These are phyloP conservation scores for Paramecium sexaurelia DNA, from an alignment of 73 alveolate species.

Conservation along the genomic window DNA sequence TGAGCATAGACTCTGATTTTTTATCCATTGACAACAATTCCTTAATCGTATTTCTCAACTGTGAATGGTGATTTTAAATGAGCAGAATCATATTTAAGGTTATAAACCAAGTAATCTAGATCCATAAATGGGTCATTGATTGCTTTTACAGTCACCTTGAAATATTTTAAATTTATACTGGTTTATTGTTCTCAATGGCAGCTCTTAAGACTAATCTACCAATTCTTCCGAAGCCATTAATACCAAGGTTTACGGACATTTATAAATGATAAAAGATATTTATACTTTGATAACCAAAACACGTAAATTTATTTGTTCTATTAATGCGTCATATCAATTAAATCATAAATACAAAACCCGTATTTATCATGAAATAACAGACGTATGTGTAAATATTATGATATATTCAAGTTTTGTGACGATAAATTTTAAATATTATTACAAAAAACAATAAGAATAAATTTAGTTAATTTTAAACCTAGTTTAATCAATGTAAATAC, in stretches of 20 bases:
- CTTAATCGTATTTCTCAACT: constrained; percentile 65
- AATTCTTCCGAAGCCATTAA: constrained; percentile 98
- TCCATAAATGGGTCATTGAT: constrained; percentile 84
- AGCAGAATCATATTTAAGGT: constrained; percentile 84
- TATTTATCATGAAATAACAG: not conserved
- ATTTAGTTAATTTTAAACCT: not conserved
- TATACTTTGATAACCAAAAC: constrained; percentile 14
- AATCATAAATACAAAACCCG: not conserved
- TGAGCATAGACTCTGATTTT: constrained; percentile 78
- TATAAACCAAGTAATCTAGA: constrained; percentile 78
- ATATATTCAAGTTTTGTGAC: not conserved
- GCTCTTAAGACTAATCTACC: constrained; percentile 96
- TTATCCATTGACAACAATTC: constrained; percentile 87
- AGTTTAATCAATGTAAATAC: not conserved
- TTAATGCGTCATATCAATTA: constrained; percentile 18
- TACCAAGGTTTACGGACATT: constrained; percentile 86
- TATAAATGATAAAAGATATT: constrained; percentile 27
- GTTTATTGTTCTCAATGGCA: constrained; percentile 78
- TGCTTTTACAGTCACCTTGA: constrained; percentile 73
- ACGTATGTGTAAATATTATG: not conserved
- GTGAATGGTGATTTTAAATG: constrained; percentile 70
- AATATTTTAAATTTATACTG: constrained; percentile 74
- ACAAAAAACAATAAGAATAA: not conserved
- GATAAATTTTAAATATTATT: not conserved
- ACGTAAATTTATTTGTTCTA: constrained; percentile 10